phyloP scores from a whole-genome alignment of 192 early-diverging fungal genomes.

The Dissophora ornata region DNA sequence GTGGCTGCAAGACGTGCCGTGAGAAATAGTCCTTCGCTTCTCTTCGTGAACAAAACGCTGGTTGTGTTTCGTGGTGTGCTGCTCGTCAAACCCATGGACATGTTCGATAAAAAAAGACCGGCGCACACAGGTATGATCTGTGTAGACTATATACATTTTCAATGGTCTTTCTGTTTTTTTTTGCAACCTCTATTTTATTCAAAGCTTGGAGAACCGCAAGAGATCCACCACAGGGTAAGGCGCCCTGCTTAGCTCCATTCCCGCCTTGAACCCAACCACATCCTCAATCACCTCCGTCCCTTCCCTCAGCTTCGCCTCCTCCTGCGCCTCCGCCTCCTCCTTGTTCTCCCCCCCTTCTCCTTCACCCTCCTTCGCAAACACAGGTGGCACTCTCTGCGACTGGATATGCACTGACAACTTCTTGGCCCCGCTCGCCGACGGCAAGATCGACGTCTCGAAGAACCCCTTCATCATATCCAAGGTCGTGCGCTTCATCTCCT shows the following conservation, averaged over 20 bases:
- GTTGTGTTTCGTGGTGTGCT: too few species aligned
- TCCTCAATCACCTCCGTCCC: conserved; percentile 56
- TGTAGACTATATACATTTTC: too few species aligned
- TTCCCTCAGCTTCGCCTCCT: conserved; percentile 41
- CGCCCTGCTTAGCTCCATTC: conserved; percentile 54
- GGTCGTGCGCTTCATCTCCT: conserved; percentile 60
- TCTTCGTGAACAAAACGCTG: too few species aligned
- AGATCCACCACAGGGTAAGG: conserved; percentile 49
- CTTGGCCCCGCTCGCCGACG: conserved; percentile 59
- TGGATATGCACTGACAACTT: conserved; percentile 78
- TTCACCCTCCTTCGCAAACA: conserved; percentile 22
- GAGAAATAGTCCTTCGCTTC: too few species aligned
- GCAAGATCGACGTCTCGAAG: conserved; percentile 67
- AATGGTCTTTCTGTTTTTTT: too few species aligned
- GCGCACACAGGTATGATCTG: too few species aligned
- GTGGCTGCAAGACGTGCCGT: too few species aligned
- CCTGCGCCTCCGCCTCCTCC: conserved; percentile 10
- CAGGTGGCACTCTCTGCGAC: conserved; percentile 63
- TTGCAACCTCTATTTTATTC: too few species aligned
- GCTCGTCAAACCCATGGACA: too few species aligned
- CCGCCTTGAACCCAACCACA: conserved; percentile 58
- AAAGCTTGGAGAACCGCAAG: conserved; percentile 15
- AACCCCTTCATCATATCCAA: conserved; percentile 68
- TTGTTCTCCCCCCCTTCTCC: conserved; percentile 16
- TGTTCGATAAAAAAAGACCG: too few species aligned